These are phyloP conservation scores for Hymenoscyphus fraxineus DNA, from an alignment of 2,329 filamentous ascomycete genomes.

Conservation along the genomic window DNA sequence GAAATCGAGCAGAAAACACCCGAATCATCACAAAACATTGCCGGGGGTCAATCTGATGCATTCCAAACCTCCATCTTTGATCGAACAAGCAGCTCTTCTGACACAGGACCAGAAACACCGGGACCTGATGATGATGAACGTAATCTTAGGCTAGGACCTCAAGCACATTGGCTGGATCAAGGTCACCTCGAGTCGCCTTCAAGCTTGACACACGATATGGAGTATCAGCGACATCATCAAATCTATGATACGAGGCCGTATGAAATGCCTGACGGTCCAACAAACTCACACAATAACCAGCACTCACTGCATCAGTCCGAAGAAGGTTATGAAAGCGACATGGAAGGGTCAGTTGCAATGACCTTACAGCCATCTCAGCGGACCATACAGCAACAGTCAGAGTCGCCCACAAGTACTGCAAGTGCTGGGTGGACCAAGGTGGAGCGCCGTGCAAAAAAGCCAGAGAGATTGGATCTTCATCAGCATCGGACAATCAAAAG, in stretches of 20 bases:
- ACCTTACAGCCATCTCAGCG: slow-evolving; percentile 22
- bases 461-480: slow-evolving; percentile 27
- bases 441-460: slow-evolving; percentile 19
- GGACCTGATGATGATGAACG: slow-evolving; percentile 21
- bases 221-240: slow-evolving; percentile 15
- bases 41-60: slow-evolving; percentile 35
- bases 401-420: slow-evolving; percentile 15
- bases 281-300: slow-evolving; percentile 10
- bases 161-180: slow-evolving; percentile 25
- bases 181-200: slow-evolving; percentile 28
- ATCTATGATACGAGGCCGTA: not conserved
- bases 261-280: not conserved
- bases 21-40: slow-evolving; percentile 38
- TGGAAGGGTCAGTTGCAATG: slow-evolving; percentile 25
- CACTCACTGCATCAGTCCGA: slow-evolving; percentile 21
- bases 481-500: slow-evolving; percentile 42
- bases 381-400: slow-evolving; percentile 14
- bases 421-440: slow-evolving; percentile 28
- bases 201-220: slow-evolving; percentile 21
- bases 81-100: slow-evolving; percentile 46
- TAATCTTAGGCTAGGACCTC: slow-evolving; percentile 28
- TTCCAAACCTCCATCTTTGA: slow-evolving; percentile 48
- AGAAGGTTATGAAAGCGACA: slow-evolving; percentile 31
- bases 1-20: slow-evolving; percentile 44
- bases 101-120: slow-evolving; percentile 43